Base-by-base conservation (phyloP, 345 rosid species). In the Brassica nigra region DNA sequence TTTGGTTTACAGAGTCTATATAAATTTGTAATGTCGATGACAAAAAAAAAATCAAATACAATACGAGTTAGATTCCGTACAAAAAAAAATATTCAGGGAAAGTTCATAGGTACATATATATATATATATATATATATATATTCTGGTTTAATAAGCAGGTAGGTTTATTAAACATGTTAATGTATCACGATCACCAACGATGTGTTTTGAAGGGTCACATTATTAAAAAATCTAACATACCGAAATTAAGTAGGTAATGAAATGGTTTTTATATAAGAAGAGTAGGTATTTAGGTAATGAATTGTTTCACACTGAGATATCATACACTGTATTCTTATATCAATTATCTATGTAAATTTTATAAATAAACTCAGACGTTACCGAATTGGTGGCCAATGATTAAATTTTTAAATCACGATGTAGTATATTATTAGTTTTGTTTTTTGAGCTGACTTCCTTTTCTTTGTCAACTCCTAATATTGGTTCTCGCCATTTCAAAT, bases 361-460 rank as follows among this genome's bases (percentile, higher is more conserved):
- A 61, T 68, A 30, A 39, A 31, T 33, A 11, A 69, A 68, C 74
- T 44, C 37, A 68, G 16, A 76, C 34, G 62, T 30, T 42, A 69
- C 61, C 27, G 28, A 61, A 39, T 57, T 57, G 39, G 31, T 59
- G 79, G 49, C 15, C 16, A 44, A 14, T 4, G 69, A 30, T 68
- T 76, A 5, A 15, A 8, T 18, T 6, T 16, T 37, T 1, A 23
- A 66, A 30, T 76, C 66, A 62, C 8, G 0, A 9, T 58, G 29
- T 58, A 62, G 7, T 62, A 8, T 16, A 31, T 18, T 44, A 49
- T 4, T 16, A 15, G 27, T 62, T 30, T 37, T 37, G 33, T 31
- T 58, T 55, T 71, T 20, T 73, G 29, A 37, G 57, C 28, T 78
- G 72, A 78, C 70, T 62, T 62, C 12, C 9, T 31, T 16, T 14